Percentiles rank a stretch among this genome's conserved stretches.
Conservation (phyloP, 2,329 filamentous ascomycete species). For the Cercospora citrullina region DNA sequence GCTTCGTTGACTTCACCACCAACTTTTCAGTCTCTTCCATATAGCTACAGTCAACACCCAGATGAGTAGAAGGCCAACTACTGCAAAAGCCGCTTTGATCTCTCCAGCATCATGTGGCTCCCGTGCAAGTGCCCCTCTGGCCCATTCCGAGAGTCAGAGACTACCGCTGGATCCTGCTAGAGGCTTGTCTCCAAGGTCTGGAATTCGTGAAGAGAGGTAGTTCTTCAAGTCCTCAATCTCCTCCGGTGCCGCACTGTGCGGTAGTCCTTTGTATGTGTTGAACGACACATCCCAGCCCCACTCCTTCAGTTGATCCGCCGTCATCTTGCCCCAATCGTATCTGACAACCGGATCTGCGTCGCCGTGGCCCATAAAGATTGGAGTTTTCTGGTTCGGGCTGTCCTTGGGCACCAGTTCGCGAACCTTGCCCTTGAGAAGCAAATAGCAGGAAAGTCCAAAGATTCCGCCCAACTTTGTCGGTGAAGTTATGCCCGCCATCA, state of each 20-base stretch:
- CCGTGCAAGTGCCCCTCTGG: constrained; percentile 18
- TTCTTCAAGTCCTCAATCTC: constrained; percentile 81
- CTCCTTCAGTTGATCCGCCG: constrained; percentile 65
- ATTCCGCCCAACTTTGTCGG: constrained; percentile 80
- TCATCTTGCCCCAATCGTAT: constrained; percentile 66
- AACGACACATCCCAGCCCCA: constrained; percentile 73
- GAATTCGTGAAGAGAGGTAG: constrained; percentile 57
- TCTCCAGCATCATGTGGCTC: constrained; percentile 37
- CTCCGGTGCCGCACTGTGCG: constrained; percentile 71
- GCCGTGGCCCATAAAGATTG: constrained; percentile 90
- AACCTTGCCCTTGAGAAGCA: constrained; percentile 68
- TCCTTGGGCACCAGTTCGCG: constrained; percentile 57
- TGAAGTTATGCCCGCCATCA: constrained; percentile 76
- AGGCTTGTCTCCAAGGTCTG: constrained; percentile 46
- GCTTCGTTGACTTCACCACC: background rate
- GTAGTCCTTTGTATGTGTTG: constrained; percentile 73
- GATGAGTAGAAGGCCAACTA: constrained; percentile 28
- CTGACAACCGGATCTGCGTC: constrained; percentile 71
- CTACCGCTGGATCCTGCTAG: constrained; percentile 15
- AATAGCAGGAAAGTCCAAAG: constrained; percentile 79
- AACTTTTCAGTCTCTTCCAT: constrained; percentile 24
- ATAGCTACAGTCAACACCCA: constrained; percentile 32
- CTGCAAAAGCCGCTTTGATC: constrained; percentile 32
- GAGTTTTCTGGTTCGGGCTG: constrained; percentile 59
- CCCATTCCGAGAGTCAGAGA: constrained; percentile 33